Conservation (phyloP, 2,329 filamentous ascomycete genomes). For the Diaporthe batatas region DNA sequence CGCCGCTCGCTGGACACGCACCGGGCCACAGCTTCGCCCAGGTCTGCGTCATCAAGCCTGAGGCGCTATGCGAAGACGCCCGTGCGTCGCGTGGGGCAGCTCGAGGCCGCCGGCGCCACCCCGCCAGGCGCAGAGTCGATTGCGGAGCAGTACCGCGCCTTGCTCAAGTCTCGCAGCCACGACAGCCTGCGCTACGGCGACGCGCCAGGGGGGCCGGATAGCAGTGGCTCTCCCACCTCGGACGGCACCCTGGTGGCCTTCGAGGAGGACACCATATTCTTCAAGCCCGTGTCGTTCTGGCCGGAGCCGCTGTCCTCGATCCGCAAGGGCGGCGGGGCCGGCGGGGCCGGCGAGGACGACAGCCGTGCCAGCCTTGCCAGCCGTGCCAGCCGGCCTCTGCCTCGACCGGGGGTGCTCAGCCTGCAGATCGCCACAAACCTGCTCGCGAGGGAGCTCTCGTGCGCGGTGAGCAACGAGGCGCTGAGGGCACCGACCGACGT, state of each 20-base stretch:
- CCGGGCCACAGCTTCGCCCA: conserved; percentile 44
- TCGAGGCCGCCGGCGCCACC: conserved; percentile 53
- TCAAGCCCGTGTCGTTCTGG: conserved; percentile 60
- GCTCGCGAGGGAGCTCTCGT: conserved; percentile 63
- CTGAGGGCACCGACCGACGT: conserved; percentile 49
- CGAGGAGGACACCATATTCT: conserved; percentile 62
- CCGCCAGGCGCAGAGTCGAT: conserved; percentile 61
- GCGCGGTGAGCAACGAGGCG: conserved; percentile 51
- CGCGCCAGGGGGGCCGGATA: not conserved
- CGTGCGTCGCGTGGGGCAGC: conserved; percentile 63
- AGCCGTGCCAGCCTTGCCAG: no score
- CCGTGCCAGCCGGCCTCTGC: conserved; percentile 36
- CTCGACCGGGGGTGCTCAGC: conserved; percentile 54
- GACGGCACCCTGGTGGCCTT: conserved; percentile 62
- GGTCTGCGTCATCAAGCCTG: conserved; percentile 49
- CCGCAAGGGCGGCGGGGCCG: conserved; percentile 39
- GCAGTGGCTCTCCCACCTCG: conserved; percentile 53
- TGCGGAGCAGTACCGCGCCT: conserved; percentile 64
- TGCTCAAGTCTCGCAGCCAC: conserved; percentile 57
- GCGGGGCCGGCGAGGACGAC: conserved; percentile 7
- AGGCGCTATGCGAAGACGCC: conserved; percentile 66
- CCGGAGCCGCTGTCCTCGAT: conserved; percentile 52
- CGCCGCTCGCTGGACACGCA: conserved; percentile 43
- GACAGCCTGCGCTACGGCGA: conserved; percentile 11
- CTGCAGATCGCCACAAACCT: conserved; percentile 66